These are phyloP conservation scores for Neopestalotiopsis clavispora DNA, from an alignment of 2,329 filamentous ascomycete genomes.

Conservation along the genomic window DNA sequence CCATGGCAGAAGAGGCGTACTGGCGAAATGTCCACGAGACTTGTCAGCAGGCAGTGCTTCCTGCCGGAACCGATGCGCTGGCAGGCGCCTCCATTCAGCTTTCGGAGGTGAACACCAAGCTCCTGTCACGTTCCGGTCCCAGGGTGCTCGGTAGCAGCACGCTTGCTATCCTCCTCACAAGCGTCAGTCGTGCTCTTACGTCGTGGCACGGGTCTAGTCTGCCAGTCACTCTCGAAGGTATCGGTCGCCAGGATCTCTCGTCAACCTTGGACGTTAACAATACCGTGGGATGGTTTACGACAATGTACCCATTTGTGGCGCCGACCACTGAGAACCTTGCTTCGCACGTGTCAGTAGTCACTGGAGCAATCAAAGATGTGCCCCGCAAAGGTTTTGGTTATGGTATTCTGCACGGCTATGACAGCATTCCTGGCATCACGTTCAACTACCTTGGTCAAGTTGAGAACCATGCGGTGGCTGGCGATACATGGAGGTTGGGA, in stretches of 20 bases:
- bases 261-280: neutral
- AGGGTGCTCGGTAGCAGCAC: neutral
- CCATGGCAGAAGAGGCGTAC: slow-evolving; percentile 1
- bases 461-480: neutral
- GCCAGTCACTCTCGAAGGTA: neutral
- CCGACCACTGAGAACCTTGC: neutral
- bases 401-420: neutral
- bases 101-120: neutral
- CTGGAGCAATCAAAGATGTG: neutral
- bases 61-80: neutral
- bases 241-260: neutral
- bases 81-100: neutral
- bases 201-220: neutral
- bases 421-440: neutral
- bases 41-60: neutral
- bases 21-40: neutral
- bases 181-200: neutral
- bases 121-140: neutral
- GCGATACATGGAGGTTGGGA: neutral
- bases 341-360: neutral
- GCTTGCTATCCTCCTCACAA: neutral
- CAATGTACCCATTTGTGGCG: neutral
- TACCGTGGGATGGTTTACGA: slow-evolving; percentile 9
- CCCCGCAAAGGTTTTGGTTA: neutral
- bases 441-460: neutral